Evolutionary conservation across 257 asterid species (phyloP).

Genomic region (Solanum lignicaule): DNA sequence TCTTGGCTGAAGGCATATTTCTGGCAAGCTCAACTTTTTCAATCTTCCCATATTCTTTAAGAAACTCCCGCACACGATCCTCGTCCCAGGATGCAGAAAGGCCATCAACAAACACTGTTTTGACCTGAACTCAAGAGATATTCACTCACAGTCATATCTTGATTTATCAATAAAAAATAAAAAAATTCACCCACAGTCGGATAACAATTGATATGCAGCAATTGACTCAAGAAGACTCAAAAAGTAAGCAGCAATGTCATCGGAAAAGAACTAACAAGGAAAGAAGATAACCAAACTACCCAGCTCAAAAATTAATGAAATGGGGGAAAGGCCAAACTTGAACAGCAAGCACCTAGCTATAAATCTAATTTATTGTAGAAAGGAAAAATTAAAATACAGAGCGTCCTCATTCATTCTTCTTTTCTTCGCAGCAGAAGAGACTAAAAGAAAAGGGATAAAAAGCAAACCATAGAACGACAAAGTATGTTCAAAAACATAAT

Average conservation of each 20-base stretch:
- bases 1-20: slow-evolving; percentile 95
- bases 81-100: slow-evolving; percentile 86
- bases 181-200: background rate
- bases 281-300: background rate
- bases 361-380: background rate
- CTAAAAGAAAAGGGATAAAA: background rate
- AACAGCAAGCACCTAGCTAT: background rate
- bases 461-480: background rate
- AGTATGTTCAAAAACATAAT: background rate
- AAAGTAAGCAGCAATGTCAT: background rate
- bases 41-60: slow-evolving; percentile 54
- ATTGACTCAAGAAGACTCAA: background rate
- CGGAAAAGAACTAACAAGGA: background rate
- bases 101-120: slow-evolving; percentile 95
- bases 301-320: background rate
- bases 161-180: background rate
- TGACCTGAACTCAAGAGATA: slow-evolving; percentile 46
- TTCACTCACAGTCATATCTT: background rate
- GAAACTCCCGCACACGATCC: slow-evolving; percentile 53
- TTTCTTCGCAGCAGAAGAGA: background rate
- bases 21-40: slow-evolving; percentile 94
- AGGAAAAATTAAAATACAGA: background rate
- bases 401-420: background rate
- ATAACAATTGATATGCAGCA: background rate
- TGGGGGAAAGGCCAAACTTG: background rate